Evolutionary conservation across 257 asterid genomes (phyloP), one percentile per base, ranked within the genome.

Genomic region (Sherardia arvensis): DNA sequence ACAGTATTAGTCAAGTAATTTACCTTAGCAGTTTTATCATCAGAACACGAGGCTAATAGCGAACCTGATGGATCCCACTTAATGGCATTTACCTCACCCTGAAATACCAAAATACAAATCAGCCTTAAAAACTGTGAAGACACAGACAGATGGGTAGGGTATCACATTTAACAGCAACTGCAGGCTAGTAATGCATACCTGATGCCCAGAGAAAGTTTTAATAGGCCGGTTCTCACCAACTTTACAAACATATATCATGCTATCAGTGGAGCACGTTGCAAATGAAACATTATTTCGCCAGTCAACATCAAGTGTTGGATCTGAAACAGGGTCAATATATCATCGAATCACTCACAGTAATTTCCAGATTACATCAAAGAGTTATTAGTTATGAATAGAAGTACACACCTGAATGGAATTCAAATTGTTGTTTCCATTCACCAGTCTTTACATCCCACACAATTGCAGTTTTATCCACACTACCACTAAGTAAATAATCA

Each of bases 1-100:
- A n/a, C n/a, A n/a, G n/a, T n/a, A n/a, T n/a, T n/a, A n/a, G n/a
- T n/a, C n/a, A n/a, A n/a, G 23, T 15, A 53, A 67, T 73, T 47
- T 49, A 93, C 99, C 95, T 93, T 89, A 21, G 99, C 94, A 1
- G 99, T 89, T 71, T 82, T 80, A 81, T 93, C 99, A 65, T 93
- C 97, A 64, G 99, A 89, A 83, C 99, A 89, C 29, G 99, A 93
- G 2, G 99, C 99, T 75, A 93, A 79, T 67, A 89, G 82, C 40
- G 87, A 51, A 55, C 97, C 95, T n/a, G 95, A 68, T 14, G 97
- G 99, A 73, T 93, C 97, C 99, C 99, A 93, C 88, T 90, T 93
- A 77, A 93, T 90, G 68, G 96, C 97, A 80, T 93, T 93, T 62
- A 93, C 96, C 83, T 89, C 96, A 69, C 87, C 89, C 99, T 92